These are phyloP conservation scores for Dothiorella sarmentorum DNA, from an alignment of 2,329 filamentous ascomycete species.

Conservation along the genomic window DNA sequence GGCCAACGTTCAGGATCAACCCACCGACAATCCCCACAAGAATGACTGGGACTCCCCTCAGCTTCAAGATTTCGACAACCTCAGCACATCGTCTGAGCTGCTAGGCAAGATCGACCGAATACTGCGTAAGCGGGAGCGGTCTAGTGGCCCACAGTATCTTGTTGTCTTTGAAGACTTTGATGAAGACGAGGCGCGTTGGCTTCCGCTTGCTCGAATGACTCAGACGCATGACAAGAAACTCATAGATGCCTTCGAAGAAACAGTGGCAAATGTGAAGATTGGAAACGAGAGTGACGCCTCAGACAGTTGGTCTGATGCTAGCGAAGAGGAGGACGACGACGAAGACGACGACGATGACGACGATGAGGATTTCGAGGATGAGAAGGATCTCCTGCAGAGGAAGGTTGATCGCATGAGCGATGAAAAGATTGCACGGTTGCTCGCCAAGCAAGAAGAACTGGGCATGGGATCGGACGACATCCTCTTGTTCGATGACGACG, in stretches of 20 bases:
- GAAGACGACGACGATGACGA: constrained; percentile 40
- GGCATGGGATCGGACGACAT: constrained; percentile 60
- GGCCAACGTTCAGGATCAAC: not conserved
- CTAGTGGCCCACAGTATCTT: constrained; percentile 49
- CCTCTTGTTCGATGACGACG: constrained; percentile 53
- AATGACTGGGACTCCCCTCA: constrained; percentile 45
- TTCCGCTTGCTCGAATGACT: constrained; percentile 34
- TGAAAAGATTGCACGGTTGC: constrained; percentile 58
- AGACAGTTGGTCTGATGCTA: constrained; percentile 26
- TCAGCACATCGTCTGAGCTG: constrained; percentile 50
- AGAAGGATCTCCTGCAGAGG: constrained; percentile 41
- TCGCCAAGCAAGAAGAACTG: constrained; percentile 61
- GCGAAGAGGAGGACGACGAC: constrained; percentile 32
- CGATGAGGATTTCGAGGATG: constrained; percentile 38
- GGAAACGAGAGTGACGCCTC: constrained; percentile 22
- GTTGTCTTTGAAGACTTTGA: constrained; percentile 46
- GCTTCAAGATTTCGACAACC: constrained; percentile 46
- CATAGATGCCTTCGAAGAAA: constrained; percentile 28
- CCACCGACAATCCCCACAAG: constrained; percentile 11
- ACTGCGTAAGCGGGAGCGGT: constrained; percentile 44
- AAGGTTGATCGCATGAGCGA: constrained; percentile 49
- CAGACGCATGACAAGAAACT: constrained; percentile 26
- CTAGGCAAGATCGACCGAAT: constrained; percentile 42
- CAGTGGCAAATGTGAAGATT: constrained; percentile 23
- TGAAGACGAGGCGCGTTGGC: constrained; percentile 50